Conservation (phyloP, 2,329 filamentous ascomycete species). For the Cladorrhinum sp. region DNA sequence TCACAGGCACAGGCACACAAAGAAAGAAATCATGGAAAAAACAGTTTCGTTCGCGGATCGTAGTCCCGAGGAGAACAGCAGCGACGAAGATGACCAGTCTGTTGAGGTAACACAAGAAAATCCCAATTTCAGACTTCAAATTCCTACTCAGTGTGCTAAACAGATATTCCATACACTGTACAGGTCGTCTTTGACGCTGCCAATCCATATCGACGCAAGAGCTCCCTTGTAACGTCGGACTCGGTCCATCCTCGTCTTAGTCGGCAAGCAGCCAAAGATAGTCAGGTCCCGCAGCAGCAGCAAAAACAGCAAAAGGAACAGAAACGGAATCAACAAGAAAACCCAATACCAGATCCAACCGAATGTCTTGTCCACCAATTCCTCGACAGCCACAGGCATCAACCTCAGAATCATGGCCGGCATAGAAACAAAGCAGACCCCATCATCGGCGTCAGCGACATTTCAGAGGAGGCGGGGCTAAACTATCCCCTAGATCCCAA, state of each 20-base stretch:
- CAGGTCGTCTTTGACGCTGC: slow-evolving; percentile 62
- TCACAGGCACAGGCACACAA: background rate
- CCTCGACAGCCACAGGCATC: slow-evolving; percentile 53
- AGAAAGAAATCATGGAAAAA: background rate
- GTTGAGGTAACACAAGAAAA: slow-evolving; percentile 47
- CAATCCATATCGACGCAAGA: slow-evolving; percentile 63
- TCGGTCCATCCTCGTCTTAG: slow-evolving; percentile 37
- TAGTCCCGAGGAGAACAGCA: slow-evolving; percentile 40
- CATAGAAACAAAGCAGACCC: slow-evolving; percentile 24
- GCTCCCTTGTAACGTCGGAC: slow-evolving; percentile 58
- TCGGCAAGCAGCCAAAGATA: slow-evolving; percentile 27
- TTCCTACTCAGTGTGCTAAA: background rate
- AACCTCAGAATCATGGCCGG: slow-evolving; percentile 24
- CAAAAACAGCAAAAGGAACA: background rate
- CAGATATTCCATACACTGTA: background rate
- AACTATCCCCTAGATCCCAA: slow-evolving; percentile 21
- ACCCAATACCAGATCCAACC: slow-evolving; percentile 38
- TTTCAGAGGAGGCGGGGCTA: slow-evolving; percentile 12
- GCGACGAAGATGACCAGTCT: slow-evolving; percentile 50
- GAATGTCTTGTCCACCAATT: slow-evolving; percentile 66
- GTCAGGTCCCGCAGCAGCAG: background rate
- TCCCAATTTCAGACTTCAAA: background rate
- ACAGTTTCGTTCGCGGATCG: slow-evolving; percentile 30
- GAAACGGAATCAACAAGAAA: background rate
- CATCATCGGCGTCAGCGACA: slow-evolving; percentile 8